Base-by-base conservation (phyloP, 805 yeast genomes). In the Hanseniaspora meyeri region DNA sequence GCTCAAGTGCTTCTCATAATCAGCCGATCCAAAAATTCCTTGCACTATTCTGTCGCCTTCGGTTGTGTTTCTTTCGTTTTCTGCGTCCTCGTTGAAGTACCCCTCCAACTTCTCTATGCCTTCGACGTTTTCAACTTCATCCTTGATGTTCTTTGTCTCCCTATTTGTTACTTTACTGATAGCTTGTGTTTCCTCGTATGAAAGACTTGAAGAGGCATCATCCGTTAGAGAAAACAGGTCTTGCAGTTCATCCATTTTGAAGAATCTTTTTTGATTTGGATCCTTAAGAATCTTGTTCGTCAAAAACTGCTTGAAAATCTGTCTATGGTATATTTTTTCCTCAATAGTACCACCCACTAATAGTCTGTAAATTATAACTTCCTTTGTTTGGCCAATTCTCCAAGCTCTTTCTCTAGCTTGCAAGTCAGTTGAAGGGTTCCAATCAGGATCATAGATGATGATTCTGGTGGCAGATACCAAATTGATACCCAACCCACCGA, bases 401-500 rank as follows among this genome's bases (percentile, higher is more conserved):
- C 97, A 93, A 0, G 97, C 97, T 50, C 98, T 72, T 67, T 91
- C 98, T 59, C 97, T 75, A 0, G 98, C 98, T 69, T 91, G 98
- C 59, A 90, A 77, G 71, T 91, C 98, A 0, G 97, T 93, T 0
- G 96, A 88, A 0, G 98, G 98, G 65, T 91, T 91, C 98, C 98
- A 91, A 69, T 93, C 97, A 0, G 98, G 98, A 64, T 91, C 98
- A 66, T 78, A 91, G 16, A 91, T 91, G 24, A 91, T 87, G 12
- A 91, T 96, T 47, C 97, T 72, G 61, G 89, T 89, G 0, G 98
- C 97, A 3, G 97, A 97, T 0, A 96, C 91, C 48, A 91, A 68
- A 67, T 91, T 91, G 1, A 91, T 87, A 20, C 98, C 98, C 42
- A 93, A 72, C 0, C 98, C 98, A 20, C 98, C 98, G 7, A 93